phyloP scores from a whole-genome alignment of 2,329 filamentous ascomycete species.

The Pestalotiopsis fici region DNA sequence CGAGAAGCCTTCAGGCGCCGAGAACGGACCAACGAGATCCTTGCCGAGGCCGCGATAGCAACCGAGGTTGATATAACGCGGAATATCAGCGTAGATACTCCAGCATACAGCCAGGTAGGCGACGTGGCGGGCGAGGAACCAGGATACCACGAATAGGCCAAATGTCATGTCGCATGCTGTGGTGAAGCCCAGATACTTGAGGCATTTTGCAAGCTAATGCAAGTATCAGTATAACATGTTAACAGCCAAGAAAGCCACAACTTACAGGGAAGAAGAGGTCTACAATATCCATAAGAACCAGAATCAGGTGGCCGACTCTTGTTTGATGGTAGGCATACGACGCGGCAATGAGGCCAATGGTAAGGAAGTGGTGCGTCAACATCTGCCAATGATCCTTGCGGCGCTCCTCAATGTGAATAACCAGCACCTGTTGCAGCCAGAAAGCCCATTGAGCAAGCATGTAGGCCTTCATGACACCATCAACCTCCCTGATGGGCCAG shows the following conservation, averaged over 20 bases:
- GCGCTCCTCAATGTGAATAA: conserved; percentile 91
- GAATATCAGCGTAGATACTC: conserved; percentile 73
- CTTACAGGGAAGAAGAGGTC: conserved; percentile 85
- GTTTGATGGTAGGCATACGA: conserved; percentile 88
- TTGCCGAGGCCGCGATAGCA: conserved; percentile 68
- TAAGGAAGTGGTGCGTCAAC: conserved; percentile 93
- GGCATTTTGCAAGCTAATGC: conserved; percentile 78
- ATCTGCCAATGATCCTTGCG: conserved; percentile 96
- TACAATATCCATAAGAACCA: conserved; percentile 91
- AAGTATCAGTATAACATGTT: background rate
- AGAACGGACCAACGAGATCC: conserved; percentile 55
- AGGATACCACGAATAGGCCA: conserved; percentile 80
- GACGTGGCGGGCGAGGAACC: conserved; percentile 82
- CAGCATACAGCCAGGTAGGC: conserved; percentile 79
- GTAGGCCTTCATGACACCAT: conserved; percentile 80
- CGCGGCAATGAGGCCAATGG: conserved; percentile 74
- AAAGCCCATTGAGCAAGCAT: conserved; percentile 89
- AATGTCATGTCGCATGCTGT: conserved; percentile 81
- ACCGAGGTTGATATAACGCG: conserved; percentile 62
- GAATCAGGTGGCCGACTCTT: conserved; percentile 83
- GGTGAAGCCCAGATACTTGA: conserved; percentile 84
- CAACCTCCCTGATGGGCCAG: conserved; percentile 79
- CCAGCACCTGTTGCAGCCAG: conserved; percentile 91
- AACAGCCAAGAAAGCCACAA: conserved; percentile 10
- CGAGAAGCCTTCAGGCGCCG: conserved; percentile 51